Percentiles rank a stretch among this genome's conserved stretches.
Conservation (phyloP, 345 rosid species). For the Kernera saxatilis region DNA sequence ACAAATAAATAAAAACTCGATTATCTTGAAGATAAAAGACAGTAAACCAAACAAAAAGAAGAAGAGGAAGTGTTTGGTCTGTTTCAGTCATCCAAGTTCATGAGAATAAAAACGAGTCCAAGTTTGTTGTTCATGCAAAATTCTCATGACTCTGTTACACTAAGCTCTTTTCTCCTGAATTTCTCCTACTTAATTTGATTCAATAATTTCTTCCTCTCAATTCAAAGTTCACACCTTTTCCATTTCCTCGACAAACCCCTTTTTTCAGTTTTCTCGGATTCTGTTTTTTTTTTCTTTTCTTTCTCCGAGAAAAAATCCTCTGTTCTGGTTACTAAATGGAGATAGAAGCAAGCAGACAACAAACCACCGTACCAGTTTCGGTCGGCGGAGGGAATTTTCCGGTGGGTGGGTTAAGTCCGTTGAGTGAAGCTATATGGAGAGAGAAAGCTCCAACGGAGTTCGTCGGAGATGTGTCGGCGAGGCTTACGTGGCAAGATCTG, state of each 20-base stretch:
- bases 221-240: conserved; percentile 27
- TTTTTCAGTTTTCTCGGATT: conserved; percentile 1
- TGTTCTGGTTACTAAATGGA: conserved; percentile 38
- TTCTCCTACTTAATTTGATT: conserved; percentile 24
- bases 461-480: conserved; percentile 77
- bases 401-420: conserved; percentile 66
- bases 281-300: neutral
- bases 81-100: conserved; percentile 29
- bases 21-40: conserved; percentile 10
- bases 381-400: conserved; percentile 33
- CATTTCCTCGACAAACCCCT: conserved; percentile 16
- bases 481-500: conserved; percentile 91
- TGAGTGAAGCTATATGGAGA: conserved; percentile 75
- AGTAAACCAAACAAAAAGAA: neutral
- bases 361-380: conserved; percentile 23
- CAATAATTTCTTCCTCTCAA: neutral
- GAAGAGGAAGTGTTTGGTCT: conserved; percentile 18
- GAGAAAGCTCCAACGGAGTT: conserved; percentile 50
- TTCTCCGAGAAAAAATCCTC: neutral
- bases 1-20: neutral
- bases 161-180: conserved; percentile 31
- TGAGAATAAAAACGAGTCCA: conserved; percentile 34
- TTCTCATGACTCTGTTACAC: conserved; percentile 17
- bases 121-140: conserved; percentile 32
- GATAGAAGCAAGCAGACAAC: conserved; percentile 61